Conservation (phyloP, 768 basidiomycete genomes). For the Hydnum rufescens region DNA sequence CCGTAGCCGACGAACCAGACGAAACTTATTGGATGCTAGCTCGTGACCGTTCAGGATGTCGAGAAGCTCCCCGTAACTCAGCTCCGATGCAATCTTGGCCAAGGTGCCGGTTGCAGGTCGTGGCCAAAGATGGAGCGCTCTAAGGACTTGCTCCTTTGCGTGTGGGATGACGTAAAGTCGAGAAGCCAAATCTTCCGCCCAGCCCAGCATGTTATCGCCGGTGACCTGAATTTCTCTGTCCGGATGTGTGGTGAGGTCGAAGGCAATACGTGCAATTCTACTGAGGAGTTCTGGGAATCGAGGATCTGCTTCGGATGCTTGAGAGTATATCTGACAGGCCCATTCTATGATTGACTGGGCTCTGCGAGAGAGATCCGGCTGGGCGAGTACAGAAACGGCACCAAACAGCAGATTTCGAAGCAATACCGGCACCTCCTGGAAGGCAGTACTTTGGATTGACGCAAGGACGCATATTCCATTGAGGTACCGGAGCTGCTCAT, state of each 20-base stretch:
- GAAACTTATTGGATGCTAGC: slow-evolving; percentile 59
- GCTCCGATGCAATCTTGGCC: background rate
- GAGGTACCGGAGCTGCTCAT: slow-evolving; percentile 61
- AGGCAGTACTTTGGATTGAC: slow-evolving; percentile 34
- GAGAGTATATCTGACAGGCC: slow-evolving; percentile 30
- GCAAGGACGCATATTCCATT: slow-evolving; percentile 60
- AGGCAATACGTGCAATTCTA: slow-evolving; percentile 40
- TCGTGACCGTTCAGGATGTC: slow-evolving; percentile 35
- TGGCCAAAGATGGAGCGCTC: slow-evolving; percentile 61
- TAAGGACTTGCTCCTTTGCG: slow-evolving; percentile 21
- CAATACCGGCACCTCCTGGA: slow-evolving; percentile 32
- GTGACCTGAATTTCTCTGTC: slow-evolving; percentile 18
- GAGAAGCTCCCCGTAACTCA: slow-evolving; percentile 25
- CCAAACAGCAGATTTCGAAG: slow-evolving; percentile 53
- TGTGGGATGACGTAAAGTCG: background rate
- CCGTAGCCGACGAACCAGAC: slow-evolving; percentile 44
- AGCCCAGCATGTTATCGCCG: slow-evolving; percentile 32
- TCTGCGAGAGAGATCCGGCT: slow-evolving; percentile 43
- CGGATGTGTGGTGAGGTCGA: slow-evolving; percentile 28
- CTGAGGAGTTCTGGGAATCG: slow-evolving; percentile 46
- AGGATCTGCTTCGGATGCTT: slow-evolving; percentile 23
- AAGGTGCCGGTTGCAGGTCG: slow-evolving; percentile 13
- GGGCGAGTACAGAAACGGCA: slow-evolving; percentile 39
- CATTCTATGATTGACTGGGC: slow-evolving; percentile 67
- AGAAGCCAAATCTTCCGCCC: slow-evolving; percentile 40